phyloP scores from a whole-genome alignment of 257 asterid species.

The Coffea canephora region DNA sequence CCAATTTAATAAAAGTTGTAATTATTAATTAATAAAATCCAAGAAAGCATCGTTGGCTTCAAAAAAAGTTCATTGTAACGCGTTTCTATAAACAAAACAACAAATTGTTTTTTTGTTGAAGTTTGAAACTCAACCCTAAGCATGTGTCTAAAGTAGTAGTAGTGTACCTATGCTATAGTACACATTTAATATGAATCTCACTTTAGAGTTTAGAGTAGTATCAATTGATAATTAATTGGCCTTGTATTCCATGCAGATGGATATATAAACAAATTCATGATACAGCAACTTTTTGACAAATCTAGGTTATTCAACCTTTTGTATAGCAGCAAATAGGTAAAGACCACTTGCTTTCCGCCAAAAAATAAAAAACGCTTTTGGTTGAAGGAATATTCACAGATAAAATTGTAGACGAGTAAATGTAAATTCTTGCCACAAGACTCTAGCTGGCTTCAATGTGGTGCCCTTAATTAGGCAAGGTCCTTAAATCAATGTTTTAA shows the following conservation, averaged over 20 bases:
- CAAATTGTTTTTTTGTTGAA: not conserved
- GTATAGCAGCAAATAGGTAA: not conserved
- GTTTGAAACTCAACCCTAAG: not conserved
- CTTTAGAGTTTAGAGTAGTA: not conserved
- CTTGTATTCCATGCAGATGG: constrained; percentile 1
- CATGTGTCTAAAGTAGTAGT: not conserved
- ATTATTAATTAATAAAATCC: not conserved
- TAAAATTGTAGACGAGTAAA: too few species aligned
- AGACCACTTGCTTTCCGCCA: too few species aligned
- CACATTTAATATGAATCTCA: not conserved
- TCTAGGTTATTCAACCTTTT: not conserved
- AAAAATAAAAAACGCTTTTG: too few species aligned
- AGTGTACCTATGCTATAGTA: not conserved
- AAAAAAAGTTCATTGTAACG: constrained; percentile 9
- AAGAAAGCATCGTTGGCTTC: not conserved
- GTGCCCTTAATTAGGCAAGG: too few species aligned
- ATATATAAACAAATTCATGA: not conserved
- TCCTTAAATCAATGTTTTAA: too few species aligned
- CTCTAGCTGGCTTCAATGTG: too few species aligned
- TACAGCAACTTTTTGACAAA: not conserved
- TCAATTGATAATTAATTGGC: not conserved
- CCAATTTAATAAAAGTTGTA: too few species aligned
- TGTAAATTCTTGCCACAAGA: too few species aligned
- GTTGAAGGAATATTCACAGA: too few species aligned
- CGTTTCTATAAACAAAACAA: constrained; percentile 11